A percentile compares a stretch with the other conserved stretches of the same genome.
phyloP scores from a whole-genome alignment of 768 basidiomycete genomes.

The Pulveroboletus sp. region DNA sequence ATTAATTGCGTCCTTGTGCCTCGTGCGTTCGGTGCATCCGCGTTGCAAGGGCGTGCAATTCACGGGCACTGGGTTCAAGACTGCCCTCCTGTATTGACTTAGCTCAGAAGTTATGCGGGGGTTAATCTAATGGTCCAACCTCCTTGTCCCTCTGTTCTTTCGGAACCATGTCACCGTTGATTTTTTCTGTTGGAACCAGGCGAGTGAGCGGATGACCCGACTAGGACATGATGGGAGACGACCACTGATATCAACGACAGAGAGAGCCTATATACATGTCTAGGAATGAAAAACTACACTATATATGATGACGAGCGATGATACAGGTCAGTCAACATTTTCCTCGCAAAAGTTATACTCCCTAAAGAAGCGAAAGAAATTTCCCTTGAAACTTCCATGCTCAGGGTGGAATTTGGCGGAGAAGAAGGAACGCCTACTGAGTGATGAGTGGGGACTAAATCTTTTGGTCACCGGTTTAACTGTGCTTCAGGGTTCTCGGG shows the following conservation, averaged over 20 bases:
- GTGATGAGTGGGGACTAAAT: background rate
- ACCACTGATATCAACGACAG: too few species aligned
- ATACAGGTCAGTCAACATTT: too few species aligned
- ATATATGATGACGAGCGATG: too few species aligned
- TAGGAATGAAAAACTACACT: too few species aligned
- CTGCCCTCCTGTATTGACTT: background rate
- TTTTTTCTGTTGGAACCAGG: too few species aligned
- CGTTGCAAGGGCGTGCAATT: slow-evolving; percentile 38
- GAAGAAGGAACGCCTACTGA: slow-evolving; percentile 15
- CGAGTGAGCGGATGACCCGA: too few species aligned
- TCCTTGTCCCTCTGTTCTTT: slow-evolving; percentile 34
- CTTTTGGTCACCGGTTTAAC: background rate
- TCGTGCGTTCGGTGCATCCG: slow-evolving; percentile 4
- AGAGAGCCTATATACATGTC: too few species aligned
- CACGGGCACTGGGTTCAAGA: slow-evolving; percentile 39
- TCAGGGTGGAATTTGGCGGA: slow-evolving; percentile 52
- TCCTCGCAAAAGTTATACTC: slow-evolving; percentile 42
- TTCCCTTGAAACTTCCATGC: slow-evolving; percentile 43
- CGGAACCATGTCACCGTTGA: slow-evolving; percentile 38
- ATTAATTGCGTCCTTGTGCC: slow-evolving; percentile 31
- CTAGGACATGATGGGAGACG: too few species aligned
- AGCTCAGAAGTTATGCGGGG: too few species aligned
- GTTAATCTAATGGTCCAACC: background rate
- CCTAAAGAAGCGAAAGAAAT: slow-evolving; percentile 46
- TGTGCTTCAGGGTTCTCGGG: slow-evolving; percentile 39